phyloP scores from a whole-genome alignment of 2,329 filamentous ascomycete genomes.

The Aspergillus sergii region DNA sequence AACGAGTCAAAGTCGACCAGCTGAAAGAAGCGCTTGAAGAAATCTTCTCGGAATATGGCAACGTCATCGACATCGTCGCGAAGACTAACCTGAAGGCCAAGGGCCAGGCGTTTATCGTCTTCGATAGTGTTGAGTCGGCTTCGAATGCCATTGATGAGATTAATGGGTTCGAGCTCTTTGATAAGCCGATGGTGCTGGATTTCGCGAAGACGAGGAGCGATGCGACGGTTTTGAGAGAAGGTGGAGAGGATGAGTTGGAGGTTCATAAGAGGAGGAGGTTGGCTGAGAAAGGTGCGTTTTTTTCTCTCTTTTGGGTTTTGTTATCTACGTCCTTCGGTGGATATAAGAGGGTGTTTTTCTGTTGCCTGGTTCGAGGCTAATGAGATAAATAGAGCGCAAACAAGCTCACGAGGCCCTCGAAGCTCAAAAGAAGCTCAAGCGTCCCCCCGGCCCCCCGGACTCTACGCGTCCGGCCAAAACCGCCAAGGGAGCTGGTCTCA shows the following conservation, averaged over 20 bases:
- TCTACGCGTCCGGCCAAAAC: slow-evolving; percentile 67
- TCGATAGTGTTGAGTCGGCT: slow-evolving; percentile 78
- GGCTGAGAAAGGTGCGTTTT: slow-evolving; percentile 77
- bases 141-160: slow-evolving; percentile 81
- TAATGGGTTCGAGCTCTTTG: slow-evolving; percentile 90
- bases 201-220: slow-evolving; percentile 84
- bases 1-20: slow-evolving; percentile 80
- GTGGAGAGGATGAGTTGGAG: slow-evolving; percentile 81
- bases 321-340: neutral
- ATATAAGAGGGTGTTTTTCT: neutral
- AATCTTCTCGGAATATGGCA: slow-evolving; percentile 88
- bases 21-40: slow-evolving; percentile 73
- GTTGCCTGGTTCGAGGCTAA: neutral
- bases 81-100: slow-evolving; percentile 91
- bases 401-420: slow-evolving; percentile 81
- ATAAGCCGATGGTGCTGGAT: slow-evolving; percentile 83
- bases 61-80: slow-evolving; percentile 79
- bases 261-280: slow-evolving; percentile 79
- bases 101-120: slow-evolving; percentile 94
- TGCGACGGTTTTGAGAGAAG: slow-evolving; percentile 75
- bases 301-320: neutral
- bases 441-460: slow-evolving; percentile 54
- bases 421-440: slow-evolving; percentile 75
- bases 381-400: slow-evolving; percentile 61
- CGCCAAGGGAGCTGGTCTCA: slow-evolving; percentile 72